Conservation (phyloP, 1,139 yeast species). For the Pneumocystis oryctolagi region DNA sequence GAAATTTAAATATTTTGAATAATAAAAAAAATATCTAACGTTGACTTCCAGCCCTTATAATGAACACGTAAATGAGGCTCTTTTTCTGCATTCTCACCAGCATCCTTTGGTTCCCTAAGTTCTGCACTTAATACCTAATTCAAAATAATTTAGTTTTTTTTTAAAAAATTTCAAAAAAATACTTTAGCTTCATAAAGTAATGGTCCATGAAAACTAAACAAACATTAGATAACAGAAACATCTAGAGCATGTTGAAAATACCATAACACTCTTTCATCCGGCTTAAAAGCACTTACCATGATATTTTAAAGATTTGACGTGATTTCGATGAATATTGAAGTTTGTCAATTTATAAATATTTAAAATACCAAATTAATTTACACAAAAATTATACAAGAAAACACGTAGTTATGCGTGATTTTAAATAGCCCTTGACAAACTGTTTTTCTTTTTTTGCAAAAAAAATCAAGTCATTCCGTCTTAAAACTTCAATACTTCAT, state of each 20-base stretch:
- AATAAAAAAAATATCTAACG: constrained; percentile 20
- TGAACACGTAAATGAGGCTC: constrained; percentile 46
- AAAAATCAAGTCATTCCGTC: not conserved
- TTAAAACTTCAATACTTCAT: not conserved
- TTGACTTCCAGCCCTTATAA: constrained; percentile 87
- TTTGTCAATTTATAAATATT: not conserved
- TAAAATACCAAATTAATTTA: not conserved
- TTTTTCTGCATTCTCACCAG: constrained; percentile 12
- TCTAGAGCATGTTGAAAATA: not conserved
- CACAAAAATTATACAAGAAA: not conserved
- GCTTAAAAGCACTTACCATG: constrained; percentile 5
- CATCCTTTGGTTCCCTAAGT: constrained; percentile 6
- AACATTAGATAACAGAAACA: not conserved
- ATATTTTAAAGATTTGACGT: not conserved
- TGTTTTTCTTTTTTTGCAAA: not conserved
- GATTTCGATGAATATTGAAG: not conserved
- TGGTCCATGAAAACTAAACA: constrained; percentile 64
- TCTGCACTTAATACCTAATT: constrained; percentile 4
- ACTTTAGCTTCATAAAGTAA: constrained; percentile 79
- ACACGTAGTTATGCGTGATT: not conserved
- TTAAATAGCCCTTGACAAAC: not conserved
- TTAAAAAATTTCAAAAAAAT: constrained; percentile 5
- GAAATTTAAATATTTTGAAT: not conserved
- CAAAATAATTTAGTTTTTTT: not conserved
- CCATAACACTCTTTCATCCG: constrained; percentile 28